These are phyloP conservation scores for Clitoria ternatea DNA, from an alignment of 306 rosid genomes.

Conservation along the genomic window DNA sequence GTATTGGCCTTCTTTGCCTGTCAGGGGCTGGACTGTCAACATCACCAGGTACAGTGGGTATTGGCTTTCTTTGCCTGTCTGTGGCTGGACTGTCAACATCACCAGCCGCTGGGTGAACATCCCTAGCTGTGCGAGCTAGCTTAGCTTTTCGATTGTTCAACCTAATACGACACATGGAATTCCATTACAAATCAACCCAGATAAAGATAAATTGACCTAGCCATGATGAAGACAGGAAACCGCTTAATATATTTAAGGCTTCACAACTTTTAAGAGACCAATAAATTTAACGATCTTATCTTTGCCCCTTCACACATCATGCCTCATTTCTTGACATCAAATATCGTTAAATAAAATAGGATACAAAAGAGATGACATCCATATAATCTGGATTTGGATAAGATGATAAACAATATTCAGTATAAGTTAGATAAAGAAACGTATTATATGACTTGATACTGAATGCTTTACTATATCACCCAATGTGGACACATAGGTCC, in stretches of 20 bases:
- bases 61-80: conserved; percentile 51
- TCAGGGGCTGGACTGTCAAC: conserved; percentile 45
- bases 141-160: conserved; percentile 92
- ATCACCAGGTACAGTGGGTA: conserved; percentile 41
- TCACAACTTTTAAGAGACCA: not conserved
- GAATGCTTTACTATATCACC: conserved; percentile 9
- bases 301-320: not conserved
- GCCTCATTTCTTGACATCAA: not conserved
- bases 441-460: not conserved
- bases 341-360: not conserved
- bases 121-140: conserved; percentile 80
- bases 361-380: not conserved
- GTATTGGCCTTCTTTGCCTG: conserved; percentile 45
- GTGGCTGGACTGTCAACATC: conserved; percentile 45
- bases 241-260: conserved; percentile 10
- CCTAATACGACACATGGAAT: conserved; percentile 42
- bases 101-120: conserved; percentile 43
- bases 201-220: not conserved
- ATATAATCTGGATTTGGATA: not conserved
- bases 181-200: conserved; percentile 4
- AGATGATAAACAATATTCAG: not conserved
- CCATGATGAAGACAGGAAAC: not conserved
- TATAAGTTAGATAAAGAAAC: conserved; percentile 7
- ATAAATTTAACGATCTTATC: not conserved
- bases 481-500: not conserved